Base-by-base conservation (phyloP, 2,329 filamentous ascomycete species). In the Ceratocystis albifundus region DNA sequence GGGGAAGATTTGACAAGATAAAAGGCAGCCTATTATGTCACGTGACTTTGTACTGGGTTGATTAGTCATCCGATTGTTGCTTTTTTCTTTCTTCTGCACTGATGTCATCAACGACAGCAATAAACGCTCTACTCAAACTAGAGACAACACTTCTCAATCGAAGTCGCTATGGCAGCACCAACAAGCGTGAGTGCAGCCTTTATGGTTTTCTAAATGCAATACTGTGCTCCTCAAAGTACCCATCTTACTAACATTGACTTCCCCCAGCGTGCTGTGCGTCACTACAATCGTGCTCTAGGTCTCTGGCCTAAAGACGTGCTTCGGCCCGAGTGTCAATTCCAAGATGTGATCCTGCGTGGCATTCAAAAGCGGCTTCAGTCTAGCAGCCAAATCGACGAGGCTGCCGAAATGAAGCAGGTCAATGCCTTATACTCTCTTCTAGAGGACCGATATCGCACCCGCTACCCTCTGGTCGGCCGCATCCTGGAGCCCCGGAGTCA, bases 271-370 rank as follows among this genome's bases (percentile, higher is more conserved):
- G 64, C 64, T 25, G 36, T 65, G 25, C 67, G 75, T 70, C 79
- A 80, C 70, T 77, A 82, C 74, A 75, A 79, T 57, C 77, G 78
- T 65, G 78, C 79, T 32, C 76, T 84, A 65, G 76, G 79, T 67
- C 78, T 79, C 69, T 88, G 85, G 85, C 86, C 86, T 59, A 81
- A 82, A 71, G 85, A 88, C 71, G 76, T 77, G 67, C 78, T 88
- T 57, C 83, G 86, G 0, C 85, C 85, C 6, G 80, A 85, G 67
- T 78, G 81, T 72, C 84, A 87, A 73, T 79, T 88, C 70, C 82
- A 82, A 71, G 79, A 83, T 69, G 78, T 82, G 44, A 75, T 88
- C 62, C 72, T 53, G 57, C 53, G 55, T 30, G 25, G 44, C 15
- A 36, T 67, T 28, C 25, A 72, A 67, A 74, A 74, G 67, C 71